phyloP scores from a whole-genome alignment of 108 stramenopile genomes.

The Tribonema minus region DNA sequence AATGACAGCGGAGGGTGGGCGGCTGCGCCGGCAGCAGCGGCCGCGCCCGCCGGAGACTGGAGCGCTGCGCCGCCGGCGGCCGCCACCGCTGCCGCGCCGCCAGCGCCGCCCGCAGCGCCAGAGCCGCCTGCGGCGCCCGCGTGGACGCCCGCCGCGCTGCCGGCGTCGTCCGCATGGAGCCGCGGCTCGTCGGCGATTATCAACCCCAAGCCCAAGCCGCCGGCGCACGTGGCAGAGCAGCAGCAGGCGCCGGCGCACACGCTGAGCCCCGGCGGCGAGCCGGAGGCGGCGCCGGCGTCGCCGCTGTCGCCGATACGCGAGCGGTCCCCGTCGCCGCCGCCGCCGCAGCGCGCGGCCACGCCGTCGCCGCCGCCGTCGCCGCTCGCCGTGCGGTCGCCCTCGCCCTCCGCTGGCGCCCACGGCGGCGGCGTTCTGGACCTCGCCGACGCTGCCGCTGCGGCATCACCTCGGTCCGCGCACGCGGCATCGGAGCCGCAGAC shows the following conservation, averaged over 20 bases:
- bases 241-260: too few species aligned
- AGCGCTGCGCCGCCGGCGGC: too few species aligned
- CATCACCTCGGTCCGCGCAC: not conserved
- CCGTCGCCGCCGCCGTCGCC: not conserved
- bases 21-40: too few species aligned
- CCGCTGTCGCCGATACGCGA: not conserved
- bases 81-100: too few species aligned
- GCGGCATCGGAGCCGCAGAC: conserved; percentile 9
- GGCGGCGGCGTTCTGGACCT: not conserved
- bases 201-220: conserved; percentile 28
- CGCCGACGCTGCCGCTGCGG: not conserved
- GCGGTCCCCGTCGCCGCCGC: not conserved
- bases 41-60: too few species aligned
- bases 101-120: too few species aligned
- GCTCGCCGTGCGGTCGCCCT: too few species aligned
- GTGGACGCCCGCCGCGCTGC: conserved; percentile 19
- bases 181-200: conserved; percentile 17
- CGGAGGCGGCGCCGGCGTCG: too few species aligned
- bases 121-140: too few species aligned
- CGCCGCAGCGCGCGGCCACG: not conserved
- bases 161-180: conserved; percentile 30
- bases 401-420: not conserved
- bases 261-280: too few species aligned
- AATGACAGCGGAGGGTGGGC: too few species aligned
- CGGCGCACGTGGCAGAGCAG: too few species aligned